Evolutionary conservation across 139 green algal species (phyloP).

Genomic region (Coelastrella sp.): DNA sequence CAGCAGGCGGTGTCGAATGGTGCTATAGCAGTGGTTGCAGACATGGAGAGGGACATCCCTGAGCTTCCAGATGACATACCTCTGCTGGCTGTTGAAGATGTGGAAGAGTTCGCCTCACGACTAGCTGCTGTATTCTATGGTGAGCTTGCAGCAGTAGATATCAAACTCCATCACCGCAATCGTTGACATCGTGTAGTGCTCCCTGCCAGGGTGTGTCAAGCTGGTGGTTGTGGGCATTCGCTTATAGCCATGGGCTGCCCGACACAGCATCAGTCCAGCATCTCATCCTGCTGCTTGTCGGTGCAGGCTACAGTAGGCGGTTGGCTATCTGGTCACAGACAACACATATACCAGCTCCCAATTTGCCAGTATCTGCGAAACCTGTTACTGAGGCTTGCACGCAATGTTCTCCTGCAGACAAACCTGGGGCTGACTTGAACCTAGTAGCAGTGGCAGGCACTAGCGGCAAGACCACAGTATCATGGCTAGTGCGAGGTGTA

Average conservation of each 20-base stretch:
- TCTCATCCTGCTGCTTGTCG: no score
- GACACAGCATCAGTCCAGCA: no score
- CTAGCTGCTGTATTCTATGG: conserved; percentile 81
- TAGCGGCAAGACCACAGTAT: conserved; percentile 95
- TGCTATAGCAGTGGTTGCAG: conserved; percentile 54
- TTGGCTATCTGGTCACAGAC: no score
- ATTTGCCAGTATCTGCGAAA: no score
- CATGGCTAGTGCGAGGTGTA: conserved; percentile 91
- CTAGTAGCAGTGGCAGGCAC: conserved; percentile 85
- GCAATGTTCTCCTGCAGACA: conserved; percentile 43
- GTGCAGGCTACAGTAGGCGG: no score
- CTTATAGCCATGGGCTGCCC: no score
- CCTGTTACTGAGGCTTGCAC: no score
- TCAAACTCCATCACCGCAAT: no score
- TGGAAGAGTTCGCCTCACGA: conserved; percentile 47
- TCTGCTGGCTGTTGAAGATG: conserved; percentile 62
- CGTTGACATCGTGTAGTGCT: no score
- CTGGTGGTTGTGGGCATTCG: no score
- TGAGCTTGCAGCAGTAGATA: background rate
- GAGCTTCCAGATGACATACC: conserved; percentile 58
- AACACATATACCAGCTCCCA: no score
- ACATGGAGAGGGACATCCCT: conserved; percentile 3
- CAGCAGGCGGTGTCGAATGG: conserved; percentile 36
- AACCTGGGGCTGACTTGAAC: conserved; percentile 61
- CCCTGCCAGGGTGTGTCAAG: no score